phyloP scores from a whole-genome alignment of 805 yeast genomes.

The Saccharomycopsis olivae region DNA sequence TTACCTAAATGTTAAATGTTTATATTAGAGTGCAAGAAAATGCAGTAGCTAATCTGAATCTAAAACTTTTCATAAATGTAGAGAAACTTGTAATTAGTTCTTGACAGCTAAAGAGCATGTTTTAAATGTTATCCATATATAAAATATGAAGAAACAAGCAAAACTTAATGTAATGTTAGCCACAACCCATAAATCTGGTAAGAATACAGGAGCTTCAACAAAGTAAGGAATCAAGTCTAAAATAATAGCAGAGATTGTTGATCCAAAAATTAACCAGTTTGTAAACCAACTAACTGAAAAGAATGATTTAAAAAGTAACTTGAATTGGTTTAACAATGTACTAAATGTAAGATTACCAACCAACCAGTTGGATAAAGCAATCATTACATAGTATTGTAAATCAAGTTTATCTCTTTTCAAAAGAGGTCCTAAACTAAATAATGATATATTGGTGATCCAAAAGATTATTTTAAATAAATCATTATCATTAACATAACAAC shows the following conservation, averaged over 20 bases:
- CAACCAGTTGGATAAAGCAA: conserved; percentile 67
- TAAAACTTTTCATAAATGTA: too few relatives aligned
- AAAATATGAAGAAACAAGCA: conserved; percentile 62
- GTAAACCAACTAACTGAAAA: conserved; percentile 42
- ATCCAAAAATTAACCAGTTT: conserved; percentile 37
- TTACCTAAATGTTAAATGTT: conserved; percentile 15
- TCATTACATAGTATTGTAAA: conserved; percentile 59
- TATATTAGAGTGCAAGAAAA: too few relatives aligned
- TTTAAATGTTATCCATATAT: conserved; percentile 72
- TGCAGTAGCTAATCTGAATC: too few relatives aligned
- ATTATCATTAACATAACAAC: conserved; percentile 37
- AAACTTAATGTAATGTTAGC: conserved; percentile 66
- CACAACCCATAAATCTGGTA: conserved; percentile 83
- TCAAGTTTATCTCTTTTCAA: conserved; percentile 62
- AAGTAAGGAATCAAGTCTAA: conserved; percentile 46
- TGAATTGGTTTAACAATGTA: conserved; percentile 28
- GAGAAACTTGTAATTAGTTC: too few relatives aligned
- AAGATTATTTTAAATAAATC: conserved; percentile 58
- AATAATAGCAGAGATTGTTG: conserved; percentile 39
- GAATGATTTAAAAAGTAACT: conserved; percentile 29
- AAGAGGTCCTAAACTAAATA: conserved; percentile 84
- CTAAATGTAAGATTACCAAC: conserved; percentile 51
- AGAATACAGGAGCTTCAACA: conserved; percentile 41
- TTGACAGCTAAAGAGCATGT: conserved; percentile 22
- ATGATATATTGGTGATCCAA: conserved; percentile 80